These are phyloP conservation scores for Podospora sp. DNA, from an alignment of 495 filamentous ascomycete species.

Conservation along the genomic window DNA sequence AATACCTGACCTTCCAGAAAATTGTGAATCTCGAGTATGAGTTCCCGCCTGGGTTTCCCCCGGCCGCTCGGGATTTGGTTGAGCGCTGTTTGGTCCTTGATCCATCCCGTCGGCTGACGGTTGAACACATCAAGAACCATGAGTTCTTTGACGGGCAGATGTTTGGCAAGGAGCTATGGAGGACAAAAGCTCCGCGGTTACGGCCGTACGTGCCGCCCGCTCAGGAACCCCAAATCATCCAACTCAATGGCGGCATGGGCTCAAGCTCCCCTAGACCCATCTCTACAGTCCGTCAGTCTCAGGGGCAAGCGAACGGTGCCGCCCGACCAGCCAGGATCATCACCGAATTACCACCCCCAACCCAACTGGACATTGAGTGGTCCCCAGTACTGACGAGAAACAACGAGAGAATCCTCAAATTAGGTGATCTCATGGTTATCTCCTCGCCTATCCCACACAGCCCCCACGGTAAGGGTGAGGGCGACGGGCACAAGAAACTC, in stretches of 20 bases:
- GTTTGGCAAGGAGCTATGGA: conserved; percentile 88
- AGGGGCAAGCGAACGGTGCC: conserved; percentile 48
- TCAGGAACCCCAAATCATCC: conserved; percentile 74
- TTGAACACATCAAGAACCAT: conserved; percentile 97
- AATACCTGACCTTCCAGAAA: conserved; percentile 98
- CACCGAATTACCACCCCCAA: conserved; percentile 93
- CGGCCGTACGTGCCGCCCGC: conserved; percentile 82
- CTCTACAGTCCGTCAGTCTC: conserved; percentile 48
- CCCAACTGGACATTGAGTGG: conserved; percentile 98
- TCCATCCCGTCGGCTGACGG: conserved; percentile 80
- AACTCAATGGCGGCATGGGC: conserved; percentile 66
- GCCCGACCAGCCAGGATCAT: conserved; percentile 78
- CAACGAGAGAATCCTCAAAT: conserved; percentile 92
- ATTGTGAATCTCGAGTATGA: conserved; percentile 93
- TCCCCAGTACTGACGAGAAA: conserved; percentile 88
- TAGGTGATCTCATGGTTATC: conserved; percentile 85
- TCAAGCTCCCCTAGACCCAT: conserved; percentile 52
- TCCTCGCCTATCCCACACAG: conserved; percentile 74
- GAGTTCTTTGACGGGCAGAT: conserved; percentile 91
- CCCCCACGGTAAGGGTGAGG: conserved; percentile 60
- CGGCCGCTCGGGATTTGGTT: conserved; percentile 85
- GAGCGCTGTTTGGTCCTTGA: conserved; percentile 91
- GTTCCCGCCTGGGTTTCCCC: conserved; percentile 88
- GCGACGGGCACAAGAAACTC: conserved; percentile 74
- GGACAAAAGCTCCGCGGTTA: conserved; percentile 84